Percentiles rank a stretch among this genome's conserved stretches.
Conservation (phyloP, 306 rosid species). For the Castanea crenata region DNA sequence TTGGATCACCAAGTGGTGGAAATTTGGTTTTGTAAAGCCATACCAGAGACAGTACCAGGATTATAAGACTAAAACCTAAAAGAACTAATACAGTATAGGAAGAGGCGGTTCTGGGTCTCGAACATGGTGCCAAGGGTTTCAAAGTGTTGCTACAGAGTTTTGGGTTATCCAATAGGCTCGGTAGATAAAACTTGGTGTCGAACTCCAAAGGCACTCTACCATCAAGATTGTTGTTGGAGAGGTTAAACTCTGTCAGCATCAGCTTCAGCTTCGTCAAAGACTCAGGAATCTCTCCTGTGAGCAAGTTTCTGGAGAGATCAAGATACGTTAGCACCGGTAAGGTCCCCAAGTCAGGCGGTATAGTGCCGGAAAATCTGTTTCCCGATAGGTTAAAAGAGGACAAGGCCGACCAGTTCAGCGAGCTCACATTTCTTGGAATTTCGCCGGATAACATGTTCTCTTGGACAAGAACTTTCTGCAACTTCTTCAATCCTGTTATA, state of each 20-base stretch:
- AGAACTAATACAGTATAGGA: conserved; percentile 23
- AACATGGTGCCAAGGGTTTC: conserved; percentile 47
- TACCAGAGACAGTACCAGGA: conserved; percentile 41
- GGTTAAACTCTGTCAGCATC: conserved; percentile 52
- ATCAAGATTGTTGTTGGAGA: conserved; percentile 52
- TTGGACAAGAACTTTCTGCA: conserved; percentile 65
- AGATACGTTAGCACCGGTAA: conserved; percentile 56
- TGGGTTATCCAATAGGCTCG: conserved; percentile 58
- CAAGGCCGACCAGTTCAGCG: conserved; percentile 47
- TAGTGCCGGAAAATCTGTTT: conserved; percentile 53
- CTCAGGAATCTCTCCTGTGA: conserved; percentile 65
- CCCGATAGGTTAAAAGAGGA: conserved; percentile 57
- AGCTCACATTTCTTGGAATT: conserved; percentile 47
- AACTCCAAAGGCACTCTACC: conserved; percentile 70
- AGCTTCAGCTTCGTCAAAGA: conserved; percentile 59
- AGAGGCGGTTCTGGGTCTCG: conserved; percentile 36
- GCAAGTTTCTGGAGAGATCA: conserved; percentile 59
- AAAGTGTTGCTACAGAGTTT: conserved; percentile 53
- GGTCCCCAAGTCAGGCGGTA: conserved; percentile 55
- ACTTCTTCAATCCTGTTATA: conserved; percentile 44
- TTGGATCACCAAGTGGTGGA: not conserved
- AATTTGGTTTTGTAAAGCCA: conserved; percentile 45
- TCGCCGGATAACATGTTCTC: conserved; percentile 52
- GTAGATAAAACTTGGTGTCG: conserved; percentile 24
- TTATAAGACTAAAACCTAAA: conserved; percentile 24